Percentiles rank a stretch among this genome's conserved stretches.
Evolutionary conservation across 805 yeast genomes (phyloP).

Genomic region (Metschnikowia santaceciliae): DNA sequence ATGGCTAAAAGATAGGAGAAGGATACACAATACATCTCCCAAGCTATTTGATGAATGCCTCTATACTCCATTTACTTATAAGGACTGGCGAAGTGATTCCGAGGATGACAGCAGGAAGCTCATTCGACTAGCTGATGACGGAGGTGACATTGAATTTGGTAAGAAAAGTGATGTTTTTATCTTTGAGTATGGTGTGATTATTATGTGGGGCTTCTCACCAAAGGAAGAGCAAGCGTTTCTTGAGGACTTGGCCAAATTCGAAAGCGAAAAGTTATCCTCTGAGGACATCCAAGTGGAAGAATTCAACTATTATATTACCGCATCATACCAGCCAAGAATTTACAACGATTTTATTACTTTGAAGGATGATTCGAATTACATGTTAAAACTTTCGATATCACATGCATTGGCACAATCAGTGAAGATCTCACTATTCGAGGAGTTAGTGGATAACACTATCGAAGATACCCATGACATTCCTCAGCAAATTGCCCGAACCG

Average conservation of each 20-base stretch:
- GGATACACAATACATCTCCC: slow-evolving; percentile 74
- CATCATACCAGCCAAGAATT: slow-evolving; percentile 90
- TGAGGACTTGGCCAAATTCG: slow-evolving; percentile 84
- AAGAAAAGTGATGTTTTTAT: slow-evolving; percentile 77
- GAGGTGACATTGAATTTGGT: slow-evolving; percentile 89
- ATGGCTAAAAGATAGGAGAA: slow-evolving; percentile 78
- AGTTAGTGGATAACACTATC: slow-evolving; percentile 91
- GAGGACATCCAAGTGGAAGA: slow-evolving; percentile 95
- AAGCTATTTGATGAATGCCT: slow-evolving; percentile 91
- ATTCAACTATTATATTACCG: slow-evolving; percentile 90
- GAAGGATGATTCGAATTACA: slow-evolving; percentile 83
- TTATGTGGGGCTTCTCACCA: slow-evolving; percentile 90
- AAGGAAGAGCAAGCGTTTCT: slow-evolving; percentile 81
- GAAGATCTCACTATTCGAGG: slow-evolving; percentile 92
- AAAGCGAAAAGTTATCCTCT: slow-evolving; percentile 81
- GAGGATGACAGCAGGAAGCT: slow-evolving; percentile 41
- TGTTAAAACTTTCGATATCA: slow-evolving; percentile 88
- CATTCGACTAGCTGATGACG: slow-evolving; percentile 83
- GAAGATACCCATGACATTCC: slow-evolving; percentile 98
- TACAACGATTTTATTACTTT: slow-evolving; percentile 94
- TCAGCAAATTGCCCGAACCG: slow-evolving; percentile 89
- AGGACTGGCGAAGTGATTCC: slow-evolving; percentile 60
- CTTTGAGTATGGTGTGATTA: slow-evolving; percentile 96
- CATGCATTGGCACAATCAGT: slow-evolving; percentile 96
- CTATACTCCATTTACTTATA: slow-evolving; percentile 83